These are phyloP conservation scores for Aaosphaeria arxii DNA, from an alignment of 2,329 filamentous ascomycete genomes.

Conservation along the genomic window DNA sequence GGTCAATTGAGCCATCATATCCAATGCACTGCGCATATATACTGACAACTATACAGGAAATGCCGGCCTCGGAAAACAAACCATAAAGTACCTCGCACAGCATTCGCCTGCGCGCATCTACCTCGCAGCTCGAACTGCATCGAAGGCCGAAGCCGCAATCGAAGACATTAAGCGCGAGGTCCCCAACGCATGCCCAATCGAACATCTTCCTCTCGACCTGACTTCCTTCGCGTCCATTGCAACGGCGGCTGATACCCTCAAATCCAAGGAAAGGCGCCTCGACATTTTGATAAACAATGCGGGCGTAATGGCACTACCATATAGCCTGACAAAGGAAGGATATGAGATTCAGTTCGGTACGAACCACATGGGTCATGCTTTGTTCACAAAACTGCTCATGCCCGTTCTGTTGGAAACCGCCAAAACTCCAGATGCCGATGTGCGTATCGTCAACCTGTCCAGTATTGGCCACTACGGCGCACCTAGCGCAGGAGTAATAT, in stretches of 20 bases:
- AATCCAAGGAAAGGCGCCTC: constrained; percentile 34
- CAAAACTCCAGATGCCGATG: constrained; percentile 36
- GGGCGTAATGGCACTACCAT: constrained; percentile 40
- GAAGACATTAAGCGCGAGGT: constrained; percentile 34
- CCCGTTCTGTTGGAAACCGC: constrained; percentile 44
- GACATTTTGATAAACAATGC: constrained; percentile 50
- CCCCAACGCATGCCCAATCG: constrained; percentile 31
- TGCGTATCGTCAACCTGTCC: constrained; percentile 44
- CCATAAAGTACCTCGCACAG: constrained; percentile 38
- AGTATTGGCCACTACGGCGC: constrained; percentile 26
- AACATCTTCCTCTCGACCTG: constrained; percentile 42
- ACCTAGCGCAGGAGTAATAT: constrained; percentile 30
- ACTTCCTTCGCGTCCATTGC: constrained; percentile 41
- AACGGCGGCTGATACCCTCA: constrained; percentile 36
- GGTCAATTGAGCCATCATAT: constrained; percentile 16
- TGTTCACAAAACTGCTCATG: constrained; percentile 47
- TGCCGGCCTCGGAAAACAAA: constrained; percentile 47
- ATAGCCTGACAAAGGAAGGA: constrained; percentile 44
- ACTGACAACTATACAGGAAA: constrained; percentile 33
- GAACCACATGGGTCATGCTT: constrained; percentile 52
- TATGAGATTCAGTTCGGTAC: constrained; percentile 52
- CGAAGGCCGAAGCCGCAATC: constrained; percentile 42
- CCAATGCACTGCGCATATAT: not conserved
- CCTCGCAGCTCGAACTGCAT: constrained; percentile 44
- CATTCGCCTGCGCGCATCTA: constrained; percentile 47